phyloP scores from a whole-genome alignment of 2,329 filamentous ascomycete species.

The Aspergillus sp. region DNA sequence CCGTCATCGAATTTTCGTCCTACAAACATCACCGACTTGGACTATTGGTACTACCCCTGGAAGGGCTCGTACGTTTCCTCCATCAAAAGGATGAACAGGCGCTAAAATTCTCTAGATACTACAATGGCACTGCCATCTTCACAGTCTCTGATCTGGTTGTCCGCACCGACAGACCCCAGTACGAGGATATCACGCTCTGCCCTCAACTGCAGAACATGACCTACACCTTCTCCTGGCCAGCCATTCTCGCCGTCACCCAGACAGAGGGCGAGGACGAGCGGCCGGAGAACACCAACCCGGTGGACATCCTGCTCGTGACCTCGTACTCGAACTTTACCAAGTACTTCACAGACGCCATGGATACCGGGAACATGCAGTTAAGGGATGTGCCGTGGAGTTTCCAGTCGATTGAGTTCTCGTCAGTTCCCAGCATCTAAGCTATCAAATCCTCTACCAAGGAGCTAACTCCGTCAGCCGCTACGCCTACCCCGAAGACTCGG shows the following conservation, averaged over 20 bases:
- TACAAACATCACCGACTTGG: slow-evolving; percentile 4
- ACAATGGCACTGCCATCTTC: slow-evolving; percentile 9
- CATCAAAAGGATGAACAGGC: not conserved
- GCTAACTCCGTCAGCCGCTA: too few species aligned
- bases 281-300: not conserved
- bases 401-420: not conserved
- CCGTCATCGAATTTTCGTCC: slow-evolving; percentile 3
- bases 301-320: not conserved
- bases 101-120: slow-evolving; percentile 5
- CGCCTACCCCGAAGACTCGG: not conserved
- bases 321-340: not conserved
- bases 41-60: slow-evolving; percentile 10
- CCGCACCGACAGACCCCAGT: not conserved
- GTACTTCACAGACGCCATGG: not conserved
- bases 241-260: not conserved
- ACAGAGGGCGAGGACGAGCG: not conserved
- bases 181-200: slow-evolving; percentile 1
- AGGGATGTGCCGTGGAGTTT: not conserved
- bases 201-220: not conserved
- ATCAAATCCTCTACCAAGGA: not conserved
- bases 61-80: slow-evolving; percentile 8
- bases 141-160: not conserved
- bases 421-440: not conserved
- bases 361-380: not conserved
- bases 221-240: not conserved